A percentile compares a stretch with the other conserved stretches of the same genome.
Evolutionary conservation across 2,329 filamentous ascomycete genomes (phyloP).

Genomic region (Cercospora canescens): DNA sequence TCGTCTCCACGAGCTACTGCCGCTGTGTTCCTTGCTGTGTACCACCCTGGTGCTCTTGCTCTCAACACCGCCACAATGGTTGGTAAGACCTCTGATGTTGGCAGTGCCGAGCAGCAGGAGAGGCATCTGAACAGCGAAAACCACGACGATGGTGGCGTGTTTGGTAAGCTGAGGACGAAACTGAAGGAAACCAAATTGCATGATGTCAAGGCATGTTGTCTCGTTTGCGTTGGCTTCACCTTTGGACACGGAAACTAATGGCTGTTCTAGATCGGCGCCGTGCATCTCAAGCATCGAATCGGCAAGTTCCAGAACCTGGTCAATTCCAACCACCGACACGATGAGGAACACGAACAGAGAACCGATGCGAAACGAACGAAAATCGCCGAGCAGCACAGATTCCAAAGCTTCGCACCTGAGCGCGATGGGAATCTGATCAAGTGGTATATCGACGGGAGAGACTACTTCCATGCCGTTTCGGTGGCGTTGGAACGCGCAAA

Average conservation of each 20-base stretch:
- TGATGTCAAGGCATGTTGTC: slow-evolving; percentile 26
- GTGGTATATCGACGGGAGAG: slow-evolving; percentile 94
- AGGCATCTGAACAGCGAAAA: slow-evolving; percentile 15
- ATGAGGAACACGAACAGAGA: slow-evolving; percentile 83
- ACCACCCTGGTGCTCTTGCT: not conserved
- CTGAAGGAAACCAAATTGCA: slow-evolving; percentile 27
- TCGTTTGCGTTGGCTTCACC: no score
- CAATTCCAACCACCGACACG: slow-evolving; percentile 87
- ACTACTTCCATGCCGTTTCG: slow-evolving; percentile 94
- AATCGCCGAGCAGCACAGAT: slow-evolving; percentile 75
- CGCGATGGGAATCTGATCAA: slow-evolving; percentile 79
- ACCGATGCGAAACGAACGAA: slow-evolving; percentile 78
- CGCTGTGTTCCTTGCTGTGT: not conserved
- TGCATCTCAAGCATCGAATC: slow-evolving; percentile 62
- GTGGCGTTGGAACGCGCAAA: slow-evolving; percentile 84
- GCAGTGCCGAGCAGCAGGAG: slow-evolving; percentile 22
- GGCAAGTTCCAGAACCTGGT: slow-evolving; percentile 68
- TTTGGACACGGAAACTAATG: not conserved
- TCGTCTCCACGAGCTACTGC: not conserved
- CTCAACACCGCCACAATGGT: slow-evolving; percentile 16
- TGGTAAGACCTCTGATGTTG: slow-evolving; percentile 23
- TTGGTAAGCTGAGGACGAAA: slow-evolving; percentile 19
- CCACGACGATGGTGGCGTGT: slow-evolving; percentile 13
- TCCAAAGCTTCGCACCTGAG: slow-evolving; percentile 87
- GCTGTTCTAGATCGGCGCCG: slow-evolving; percentile 49